Evolutionary conservation across 2,329 filamentous ascomycete species (phyloP).

Genomic region (Coniochaeta sp.): DNA sequence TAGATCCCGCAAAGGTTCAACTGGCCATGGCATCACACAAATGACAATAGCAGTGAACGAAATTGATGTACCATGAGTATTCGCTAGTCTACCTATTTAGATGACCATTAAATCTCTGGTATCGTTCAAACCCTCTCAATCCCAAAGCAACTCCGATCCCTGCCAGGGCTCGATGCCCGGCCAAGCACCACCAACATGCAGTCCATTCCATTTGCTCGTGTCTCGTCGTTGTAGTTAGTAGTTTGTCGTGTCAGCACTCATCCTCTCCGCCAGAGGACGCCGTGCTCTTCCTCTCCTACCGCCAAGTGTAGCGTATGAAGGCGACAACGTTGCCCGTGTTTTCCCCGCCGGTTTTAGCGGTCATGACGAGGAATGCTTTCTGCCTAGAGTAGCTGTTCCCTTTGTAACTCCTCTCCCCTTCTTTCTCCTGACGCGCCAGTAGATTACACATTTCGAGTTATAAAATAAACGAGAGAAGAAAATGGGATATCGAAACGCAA

Average conservation of each 20-base stretch:
- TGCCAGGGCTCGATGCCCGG: background rate
- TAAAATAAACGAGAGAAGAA: conserved; percentile 3
- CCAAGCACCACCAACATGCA: background rate
- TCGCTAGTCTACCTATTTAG: background rate
- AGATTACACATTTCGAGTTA: conserved; percentile 29
- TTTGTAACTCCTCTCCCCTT: background rate
- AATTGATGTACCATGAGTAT: background rate
- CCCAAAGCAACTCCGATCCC: background rate
- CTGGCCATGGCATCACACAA: too few relatives aligned
- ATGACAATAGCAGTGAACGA: too few relatives aligned
- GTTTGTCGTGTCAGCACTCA: background rate
- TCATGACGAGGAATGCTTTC: too few relatives aligned
- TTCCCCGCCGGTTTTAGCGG: too few relatives aligned
- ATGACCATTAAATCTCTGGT: background rate
- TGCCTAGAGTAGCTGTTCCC: background rate
- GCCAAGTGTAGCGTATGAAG: background rate
- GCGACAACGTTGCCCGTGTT: background rate
- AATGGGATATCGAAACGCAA: background rate
- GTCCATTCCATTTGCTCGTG: background rate
- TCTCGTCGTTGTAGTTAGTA: background rate
- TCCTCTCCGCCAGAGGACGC: background rate
- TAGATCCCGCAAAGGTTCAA: too few relatives aligned
- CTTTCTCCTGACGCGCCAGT: conserved; percentile 6
- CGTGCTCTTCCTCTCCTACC: background rate
- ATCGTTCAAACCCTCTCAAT: background rate